Percentiles rank a stretch among this genome's conserved stretches.
Evolutionary conservation across 768 basidiomycete species (phyloP).

Genomic region (Podaxis mareebaensis): DNA sequence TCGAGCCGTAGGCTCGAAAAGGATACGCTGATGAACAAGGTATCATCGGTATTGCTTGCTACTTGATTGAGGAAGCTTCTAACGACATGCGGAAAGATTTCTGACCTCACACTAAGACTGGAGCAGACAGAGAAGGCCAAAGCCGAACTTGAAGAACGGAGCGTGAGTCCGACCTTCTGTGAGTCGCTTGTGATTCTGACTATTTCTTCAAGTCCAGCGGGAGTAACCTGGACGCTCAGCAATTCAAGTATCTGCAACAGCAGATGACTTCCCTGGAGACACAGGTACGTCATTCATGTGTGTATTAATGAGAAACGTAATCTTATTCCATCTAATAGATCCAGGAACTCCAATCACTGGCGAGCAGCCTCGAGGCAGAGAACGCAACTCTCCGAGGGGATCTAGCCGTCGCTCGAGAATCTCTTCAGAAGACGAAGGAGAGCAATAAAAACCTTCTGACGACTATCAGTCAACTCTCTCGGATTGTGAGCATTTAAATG

Average conservation of each 20-base stretch:
- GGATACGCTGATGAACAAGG: constrained; percentile 5
- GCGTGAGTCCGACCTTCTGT: background rate
- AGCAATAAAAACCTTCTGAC: constrained; percentile 26
- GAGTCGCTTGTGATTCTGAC: background rate
- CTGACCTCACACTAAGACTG: constrained; percentile 3
- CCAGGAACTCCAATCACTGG: constrained; percentile 21
- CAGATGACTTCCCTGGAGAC: constrained; percentile 17
- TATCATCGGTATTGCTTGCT: background rate
- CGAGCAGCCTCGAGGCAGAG: constrained; percentile 23
- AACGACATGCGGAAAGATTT: background rate
- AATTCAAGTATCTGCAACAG: constrained; percentile 9
- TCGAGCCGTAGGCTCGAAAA: background rate
- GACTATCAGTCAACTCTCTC: constrained; percentile 31
- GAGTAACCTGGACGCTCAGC: background rate
- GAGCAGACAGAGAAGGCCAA: constrained; percentile 5
- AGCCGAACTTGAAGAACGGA: background rate
- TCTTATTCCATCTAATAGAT: constrained; percentile 19
- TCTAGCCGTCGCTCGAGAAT: constrained; percentile 23
- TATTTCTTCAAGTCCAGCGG: background rate
- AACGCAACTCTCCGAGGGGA: constrained; percentile 25
- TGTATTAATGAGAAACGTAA: background rate
- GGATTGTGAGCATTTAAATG: constrained; percentile 22
- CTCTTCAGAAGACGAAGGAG: constrained; percentile 30
- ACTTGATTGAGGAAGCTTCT: background rate
- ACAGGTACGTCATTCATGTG: constrained; percentile 11